Percentiles rank a stretch among this genome's conserved stretches.
These are phyloP conservation scores for Rhododendron henanense DNA, from an alignment of 148 eudicot genomes.

Conservation along the genomic window DNA sequence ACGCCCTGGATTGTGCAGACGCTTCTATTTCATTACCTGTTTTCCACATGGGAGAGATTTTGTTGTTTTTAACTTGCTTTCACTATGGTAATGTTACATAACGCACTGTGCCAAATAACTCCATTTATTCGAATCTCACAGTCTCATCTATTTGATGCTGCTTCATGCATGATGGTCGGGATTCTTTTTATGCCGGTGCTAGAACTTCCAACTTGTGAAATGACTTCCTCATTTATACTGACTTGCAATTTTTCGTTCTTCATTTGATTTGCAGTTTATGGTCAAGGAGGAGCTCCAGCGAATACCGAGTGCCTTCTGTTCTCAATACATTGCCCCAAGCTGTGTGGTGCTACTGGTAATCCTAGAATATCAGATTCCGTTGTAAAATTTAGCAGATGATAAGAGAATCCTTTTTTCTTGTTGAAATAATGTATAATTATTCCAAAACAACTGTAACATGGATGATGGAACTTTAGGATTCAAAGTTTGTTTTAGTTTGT, in stretches of 20 bases:
- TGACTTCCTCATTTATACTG: background rate
- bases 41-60: background rate
- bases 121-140: background rate
- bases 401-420: background rate
- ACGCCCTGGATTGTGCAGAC: background rate
- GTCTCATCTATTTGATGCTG: background rate
- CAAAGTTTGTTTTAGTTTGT: background rate
- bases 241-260: slow-evolving; percentile 6
- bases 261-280: slow-evolving; percentile 8
- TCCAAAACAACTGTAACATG: background rate
- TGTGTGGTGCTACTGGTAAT: background rate
- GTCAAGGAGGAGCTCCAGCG: background rate
- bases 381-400: background rate
- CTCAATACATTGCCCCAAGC: background rate
- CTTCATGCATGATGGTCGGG: background rate
- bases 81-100: background rate
- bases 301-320: background rate
- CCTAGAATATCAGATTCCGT: background rate
- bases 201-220: background rate
- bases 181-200: background rate
- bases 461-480: background rate
- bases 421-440: background rate
- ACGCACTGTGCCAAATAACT: too few relatives aligned
- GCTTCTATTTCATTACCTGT: background rate
- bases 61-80: background rate